A percentile compares a stretch with the other conserved stretches of the same genome.
Evolutionary conservation across 768 basidiomycete species (phyloP).

Genomic region (Tulasnella sp.): DNA sequence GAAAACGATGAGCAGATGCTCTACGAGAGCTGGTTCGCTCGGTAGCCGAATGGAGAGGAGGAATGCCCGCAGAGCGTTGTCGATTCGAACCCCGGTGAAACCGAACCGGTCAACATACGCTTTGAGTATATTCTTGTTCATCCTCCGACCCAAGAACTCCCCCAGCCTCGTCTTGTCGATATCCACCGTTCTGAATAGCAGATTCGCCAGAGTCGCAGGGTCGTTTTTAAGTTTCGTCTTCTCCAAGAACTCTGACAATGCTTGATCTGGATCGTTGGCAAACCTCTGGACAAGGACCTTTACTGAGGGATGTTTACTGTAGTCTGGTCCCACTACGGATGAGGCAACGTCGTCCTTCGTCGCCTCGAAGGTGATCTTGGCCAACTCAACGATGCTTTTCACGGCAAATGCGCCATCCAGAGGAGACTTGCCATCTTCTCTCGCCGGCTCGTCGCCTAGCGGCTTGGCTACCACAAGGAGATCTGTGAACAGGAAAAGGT

Average conservation of each 20-base stretch:
- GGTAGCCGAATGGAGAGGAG: slow-evolving; percentile 70
- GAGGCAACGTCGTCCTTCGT: slow-evolving; percentile 22
- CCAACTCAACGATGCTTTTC: slow-evolving; percentile 77
- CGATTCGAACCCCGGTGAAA: slow-evolving; percentile 71
- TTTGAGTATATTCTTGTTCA: slow-evolving; percentile 65
- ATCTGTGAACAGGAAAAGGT: slow-evolving; percentile 95
- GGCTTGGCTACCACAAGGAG: slow-evolving; percentile 91
- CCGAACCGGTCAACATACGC: slow-evolving; percentile 83
- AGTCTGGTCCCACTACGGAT: slow-evolving; percentile 17
- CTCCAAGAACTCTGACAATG: slow-evolving; percentile 58
- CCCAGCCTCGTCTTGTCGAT: slow-evolving; percentile 76
- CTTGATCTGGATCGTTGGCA: slow-evolving; percentile 64
- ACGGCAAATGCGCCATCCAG: slow-evolving; percentile 73
- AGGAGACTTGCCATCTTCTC: slow-evolving; percentile 40
- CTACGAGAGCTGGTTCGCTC: slow-evolving; percentile 36
- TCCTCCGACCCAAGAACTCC: slow-evolving; percentile 65
- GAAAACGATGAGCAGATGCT: slow-evolving; percentile 73
- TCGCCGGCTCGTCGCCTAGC: slow-evolving; percentile 38
- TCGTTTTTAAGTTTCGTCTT: slow-evolving; percentile 52
- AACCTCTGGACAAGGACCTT: slow-evolving; percentile 72
- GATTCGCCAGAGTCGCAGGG: slow-evolving; percentile 59
- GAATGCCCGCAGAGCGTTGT: slow-evolving; percentile 84
- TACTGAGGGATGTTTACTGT: slow-evolving; percentile 33
- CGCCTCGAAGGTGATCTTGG: slow-evolving; percentile 25
- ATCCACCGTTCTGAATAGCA: slow-evolving; percentile 71